Conservation (phyloP, 441 rosid genomes). For the Jatropha multifida region DNA sequence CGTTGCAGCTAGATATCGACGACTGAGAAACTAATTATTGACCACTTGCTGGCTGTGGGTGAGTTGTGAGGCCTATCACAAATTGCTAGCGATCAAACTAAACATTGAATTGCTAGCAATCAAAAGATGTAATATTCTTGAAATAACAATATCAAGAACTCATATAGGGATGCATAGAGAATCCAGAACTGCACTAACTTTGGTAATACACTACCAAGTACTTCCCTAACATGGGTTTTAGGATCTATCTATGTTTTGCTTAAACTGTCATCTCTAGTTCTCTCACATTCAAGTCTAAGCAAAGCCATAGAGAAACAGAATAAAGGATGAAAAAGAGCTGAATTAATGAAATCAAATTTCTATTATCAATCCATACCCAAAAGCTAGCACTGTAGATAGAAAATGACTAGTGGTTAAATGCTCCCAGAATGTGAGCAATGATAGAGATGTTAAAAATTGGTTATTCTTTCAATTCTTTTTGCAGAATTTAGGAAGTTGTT, state of each 20-base stretch:
- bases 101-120: too few relatives aligned
- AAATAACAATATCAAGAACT: too few relatives aligned
- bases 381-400: constrained; percentile 38
- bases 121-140: too few relatives aligned
- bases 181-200: too few relatives aligned
- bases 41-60: too few relatives aligned
- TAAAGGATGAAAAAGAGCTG: constrained; percentile 1
- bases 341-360: not conserved
- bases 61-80: too few relatives aligned
- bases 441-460: constrained; percentile 36
- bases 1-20: too few relatives aligned
- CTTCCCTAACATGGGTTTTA: not conserved
- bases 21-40: too few relatives aligned
- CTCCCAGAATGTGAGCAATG: constrained; percentile 38
- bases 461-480: constrained; percentile 39
- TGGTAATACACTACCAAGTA: too few relatives aligned
- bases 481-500: constrained; percentile 41
- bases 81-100: too few relatives aligned
- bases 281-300: not conserved
- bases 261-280: not conserved
- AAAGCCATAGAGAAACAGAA: constrained; percentile 5
- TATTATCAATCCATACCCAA: constrained; percentile 16
- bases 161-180: too few relatives aligned
- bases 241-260: not conserved
- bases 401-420: constrained; percentile 34